phyloP scores from a whole-genome alignment of 2,329 filamentous ascomycete species.

The Diaporthe sp. region DNA sequence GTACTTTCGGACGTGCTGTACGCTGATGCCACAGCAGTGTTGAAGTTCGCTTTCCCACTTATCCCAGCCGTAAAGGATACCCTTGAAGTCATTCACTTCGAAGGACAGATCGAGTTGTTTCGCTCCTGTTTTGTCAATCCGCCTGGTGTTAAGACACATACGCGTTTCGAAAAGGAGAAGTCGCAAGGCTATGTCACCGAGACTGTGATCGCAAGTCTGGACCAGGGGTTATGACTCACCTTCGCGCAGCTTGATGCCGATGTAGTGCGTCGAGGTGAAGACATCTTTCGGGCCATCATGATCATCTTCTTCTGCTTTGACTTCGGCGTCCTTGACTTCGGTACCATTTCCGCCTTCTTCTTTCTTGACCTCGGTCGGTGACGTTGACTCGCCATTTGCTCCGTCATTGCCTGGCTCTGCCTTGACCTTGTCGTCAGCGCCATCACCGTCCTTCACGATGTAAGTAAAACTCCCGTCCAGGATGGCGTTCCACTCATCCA shows the following conservation, averaged over 20 bases:
- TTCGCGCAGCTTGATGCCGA: conserved; percentile 84
- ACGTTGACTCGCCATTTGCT: conserved; percentile 62
- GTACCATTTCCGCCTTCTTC: conserved; percentile 49
- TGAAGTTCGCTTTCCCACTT: conserved; percentile 78
- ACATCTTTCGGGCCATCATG: conserved; percentile 60
- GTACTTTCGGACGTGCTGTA: conserved; percentile 90
- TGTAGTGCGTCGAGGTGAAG: conserved; percentile 94
- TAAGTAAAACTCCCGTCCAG: conserved; percentile 66
- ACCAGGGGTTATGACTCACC: conserved; percentile 64
- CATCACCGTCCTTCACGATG: conserved; percentile 53
- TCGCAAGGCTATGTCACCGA: conserved; percentile 33
- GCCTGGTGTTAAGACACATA: conserved; percentile 45
- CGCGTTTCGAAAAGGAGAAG: conserved; percentile 30
- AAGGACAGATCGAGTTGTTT: conserved; percentile 83
- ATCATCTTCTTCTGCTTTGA: conserved; percentile 44
- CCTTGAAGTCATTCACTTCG: conserved; percentile 89
- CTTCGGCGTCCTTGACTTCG: conserved; percentile 41
- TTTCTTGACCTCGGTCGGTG: conserved; percentile 54
- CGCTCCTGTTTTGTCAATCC: conserved; percentile 64
- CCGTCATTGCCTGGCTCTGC: conserved; percentile 63
- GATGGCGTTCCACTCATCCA: conserved; percentile 64
- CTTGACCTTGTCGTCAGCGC: conserved; percentile 55
- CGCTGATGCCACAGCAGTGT: conserved; percentile 70
- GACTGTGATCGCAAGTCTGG: conserved; percentile 2
- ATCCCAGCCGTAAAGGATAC: conserved; percentile 81